Conservation (phyloP, 805 yeast species). For the Lachancea quebecensis region DNA sequence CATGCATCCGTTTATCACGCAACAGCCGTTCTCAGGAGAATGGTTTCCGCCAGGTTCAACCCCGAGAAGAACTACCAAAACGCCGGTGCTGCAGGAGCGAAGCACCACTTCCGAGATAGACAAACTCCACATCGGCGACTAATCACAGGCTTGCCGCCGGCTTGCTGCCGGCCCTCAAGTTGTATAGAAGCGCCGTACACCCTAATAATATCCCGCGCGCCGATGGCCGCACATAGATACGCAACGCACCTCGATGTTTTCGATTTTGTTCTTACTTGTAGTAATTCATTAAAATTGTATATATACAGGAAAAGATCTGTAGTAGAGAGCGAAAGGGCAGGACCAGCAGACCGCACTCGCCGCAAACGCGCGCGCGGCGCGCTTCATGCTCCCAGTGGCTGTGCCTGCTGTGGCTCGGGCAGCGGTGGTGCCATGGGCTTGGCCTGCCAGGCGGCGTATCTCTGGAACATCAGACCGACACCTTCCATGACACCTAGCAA, state of each 20-base stretch:
- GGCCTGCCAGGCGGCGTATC: constrained; percentile 80
- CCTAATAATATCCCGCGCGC: too few relatives aligned
- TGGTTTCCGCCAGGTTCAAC: constrained; percentile 47
- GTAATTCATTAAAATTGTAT: constrained; percentile 1
- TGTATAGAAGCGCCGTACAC: too few relatives aligned
- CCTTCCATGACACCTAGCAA: constrained; percentile 95
- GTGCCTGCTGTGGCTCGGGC: constrained; percentile 38
- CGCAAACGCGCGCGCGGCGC: neutral
- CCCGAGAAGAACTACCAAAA: constrained; percentile 5
- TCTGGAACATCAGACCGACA: constrained; percentile 92
- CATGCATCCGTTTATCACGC: constrained; percentile 82
- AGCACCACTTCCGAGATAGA: constrained; percentile 13
- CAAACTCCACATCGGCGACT: constrained; percentile 17
- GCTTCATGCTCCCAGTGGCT: constrained; percentile 24
- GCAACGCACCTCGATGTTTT: too few relatives aligned
- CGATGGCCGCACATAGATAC: too few relatives aligned
- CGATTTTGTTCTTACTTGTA: constrained; percentile 2
- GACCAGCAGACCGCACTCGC: neutral
- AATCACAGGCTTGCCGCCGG: neutral
- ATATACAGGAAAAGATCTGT: constrained; percentile 2
- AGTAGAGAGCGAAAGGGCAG: neutral
- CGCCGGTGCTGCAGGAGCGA: constrained; percentile 16
- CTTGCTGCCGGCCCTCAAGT: too few relatives aligned
- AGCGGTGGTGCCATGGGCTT: constrained; percentile 59
- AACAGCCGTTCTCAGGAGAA: constrained; percentile 43